Percentiles rank a stretch among this genome's conserved stretches.
Conservation (phyloP, 768 basidiomycete species). For the Boletus speciosus region DNA sequence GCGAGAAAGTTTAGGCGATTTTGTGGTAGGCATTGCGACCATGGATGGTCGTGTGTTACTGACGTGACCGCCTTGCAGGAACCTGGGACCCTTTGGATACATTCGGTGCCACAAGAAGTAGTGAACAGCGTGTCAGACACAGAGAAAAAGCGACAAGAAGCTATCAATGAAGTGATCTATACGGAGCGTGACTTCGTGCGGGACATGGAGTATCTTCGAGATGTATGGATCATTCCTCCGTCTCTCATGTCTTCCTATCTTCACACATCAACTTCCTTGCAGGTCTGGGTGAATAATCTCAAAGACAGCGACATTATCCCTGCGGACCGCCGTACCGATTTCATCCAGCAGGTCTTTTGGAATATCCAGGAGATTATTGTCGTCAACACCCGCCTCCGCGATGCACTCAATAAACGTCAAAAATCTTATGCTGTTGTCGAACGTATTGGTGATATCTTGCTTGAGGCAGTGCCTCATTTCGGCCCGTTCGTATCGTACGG, state of each 20-base stretch:
- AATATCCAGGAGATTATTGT: conserved; percentile 91
- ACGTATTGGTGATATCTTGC: conserved; percentile 84
- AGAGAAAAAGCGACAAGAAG: conserved; percentile 96
- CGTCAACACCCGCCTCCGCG: conserved; percentile 88
- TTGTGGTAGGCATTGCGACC: conserved; percentile 49
- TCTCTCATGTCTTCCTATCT: not conserved
- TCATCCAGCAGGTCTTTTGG: conserved; percentile 96
- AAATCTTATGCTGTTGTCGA: conserved; percentile 94
- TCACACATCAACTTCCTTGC: conserved; percentile 4
- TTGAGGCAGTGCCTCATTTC: conserved; percentile 85
- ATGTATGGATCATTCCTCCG: conserved; percentile 51
- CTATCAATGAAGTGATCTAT: conserved; percentile 92
- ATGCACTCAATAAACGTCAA: conserved; percentile 91
- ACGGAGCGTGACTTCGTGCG: conserved; percentile 98
- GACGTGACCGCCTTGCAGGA: conserved; percentile 42
- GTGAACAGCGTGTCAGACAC: conserved; percentile 87
- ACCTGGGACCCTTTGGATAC: conserved; percentile 90
- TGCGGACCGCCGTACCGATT: conserved; percentile 69
- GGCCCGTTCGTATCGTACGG: conserved; percentile 94
- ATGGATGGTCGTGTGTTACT: not conserved
- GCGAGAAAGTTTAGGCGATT: conserved; percentile 75
- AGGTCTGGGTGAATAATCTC: conserved; percentile 90
- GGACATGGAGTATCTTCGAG: conserved; percentile 96
- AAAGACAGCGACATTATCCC: conserved; percentile 77
- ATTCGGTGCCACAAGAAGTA: conserved; percentile 92